Evolutionary conservation across 2,329 filamentous ascomycete genomes (phyloP).

Genomic region (Penicillium sp.): DNA sequence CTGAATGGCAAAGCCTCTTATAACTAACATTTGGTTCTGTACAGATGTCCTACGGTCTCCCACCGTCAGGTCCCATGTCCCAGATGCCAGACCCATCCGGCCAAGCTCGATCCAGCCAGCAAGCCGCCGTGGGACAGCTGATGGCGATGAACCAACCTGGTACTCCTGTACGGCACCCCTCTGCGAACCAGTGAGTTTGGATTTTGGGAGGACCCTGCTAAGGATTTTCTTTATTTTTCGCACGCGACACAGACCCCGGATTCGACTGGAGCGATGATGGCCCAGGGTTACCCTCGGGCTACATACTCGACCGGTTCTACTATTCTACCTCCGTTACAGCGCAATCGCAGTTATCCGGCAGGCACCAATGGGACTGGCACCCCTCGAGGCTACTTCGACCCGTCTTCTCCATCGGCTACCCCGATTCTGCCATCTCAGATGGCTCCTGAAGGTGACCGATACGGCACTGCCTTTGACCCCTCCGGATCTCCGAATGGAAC

Average conservation of each 20-base stretch:
- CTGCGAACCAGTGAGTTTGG: conserved; percentile 23
- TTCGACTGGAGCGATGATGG: conserved; percentile 38
- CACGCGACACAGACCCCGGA: conserved; percentile 32
- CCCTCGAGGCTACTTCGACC: conserved; percentile 35
- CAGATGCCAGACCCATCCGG: conserved; percentile 37
- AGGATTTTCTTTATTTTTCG: conserved; percentile 26
- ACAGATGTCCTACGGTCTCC: conserved; percentile 38
- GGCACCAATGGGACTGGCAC: conserved; percentile 30
- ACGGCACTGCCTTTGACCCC: conserved; percentile 31
- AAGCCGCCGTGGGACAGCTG: conserved; percentile 38
- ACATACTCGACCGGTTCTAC: conserved; percentile 35
- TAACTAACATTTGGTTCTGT: not conserved
- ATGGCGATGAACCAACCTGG: conserved; percentile 39
- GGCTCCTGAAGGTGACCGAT: conserved; percentile 33
- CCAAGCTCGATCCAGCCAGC: conserved; percentile 34
- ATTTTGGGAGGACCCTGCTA: conserved; percentile 24
- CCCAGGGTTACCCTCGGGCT: conserved; percentile 35
- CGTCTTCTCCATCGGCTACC: conserved; percentile 31
- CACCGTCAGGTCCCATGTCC: conserved; percentile 32
- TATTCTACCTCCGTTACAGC: conserved; percentile 37
- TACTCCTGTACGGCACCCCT: conserved; percentile 38
- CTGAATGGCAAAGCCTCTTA: not conserved
- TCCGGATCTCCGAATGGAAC: conserved; percentile 34
- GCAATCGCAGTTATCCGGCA: conserved; percentile 31
- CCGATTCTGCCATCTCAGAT: conserved; percentile 39